These are phyloP conservation scores for Sarcodon aspratus DNA, from an alignment of 768 basidiomycete genomes.

Conservation along the genomic window DNA sequence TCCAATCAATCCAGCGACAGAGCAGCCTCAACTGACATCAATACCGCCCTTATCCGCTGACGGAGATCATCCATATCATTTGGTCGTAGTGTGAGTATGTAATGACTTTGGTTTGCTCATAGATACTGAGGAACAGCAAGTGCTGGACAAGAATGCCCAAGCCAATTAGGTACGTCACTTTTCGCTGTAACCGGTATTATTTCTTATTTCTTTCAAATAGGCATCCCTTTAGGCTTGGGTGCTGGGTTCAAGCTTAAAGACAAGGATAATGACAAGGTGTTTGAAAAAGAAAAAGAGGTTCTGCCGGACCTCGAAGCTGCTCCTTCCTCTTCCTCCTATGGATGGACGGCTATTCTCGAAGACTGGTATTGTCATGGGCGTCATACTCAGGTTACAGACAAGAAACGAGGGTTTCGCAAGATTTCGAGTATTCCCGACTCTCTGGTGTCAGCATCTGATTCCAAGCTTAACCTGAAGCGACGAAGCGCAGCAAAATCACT, in stretches of 20 bases:
- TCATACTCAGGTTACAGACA: constrained; percentile 8
- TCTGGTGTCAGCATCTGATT: background rate
- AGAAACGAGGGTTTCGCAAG: constrained; percentile 6
- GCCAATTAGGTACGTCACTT: constrained; percentile 42
- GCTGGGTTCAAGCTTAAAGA: constrained; percentile 67
- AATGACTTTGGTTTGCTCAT: background rate
- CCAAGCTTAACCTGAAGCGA: constrained; percentile 3
- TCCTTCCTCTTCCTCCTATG: constrained; percentile 23
- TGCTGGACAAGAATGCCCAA: constrained; percentile 75
- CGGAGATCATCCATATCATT: constrained; percentile 57
- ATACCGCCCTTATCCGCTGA: constrained; percentile 41
- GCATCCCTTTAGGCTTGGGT: constrained; percentile 69
- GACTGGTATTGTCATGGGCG: constrained; percentile 49
- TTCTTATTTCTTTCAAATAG: constrained; percentile 19
- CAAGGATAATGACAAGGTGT: constrained; percentile 26
- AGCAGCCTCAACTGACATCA: constrained; percentile 11
- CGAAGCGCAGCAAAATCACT: constrained; percentile 31
- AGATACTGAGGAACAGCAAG: constrained; percentile 20
- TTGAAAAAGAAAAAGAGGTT: constrained; percentile 19
- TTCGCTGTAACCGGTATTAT: background rate
- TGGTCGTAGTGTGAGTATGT: constrained; percentile 61
- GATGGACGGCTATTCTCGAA: constrained; percentile 72
- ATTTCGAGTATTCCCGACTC: constrained; percentile 13
- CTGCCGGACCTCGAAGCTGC: constrained; percentile 8
- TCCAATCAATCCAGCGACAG: constrained; percentile 19